Evolutionary conservation across 1,284 basidiomycete species (phyloP), one percentile per base, ranked within the genome.

Genomic region (Cutaneotrichosporon sp.): DNA sequence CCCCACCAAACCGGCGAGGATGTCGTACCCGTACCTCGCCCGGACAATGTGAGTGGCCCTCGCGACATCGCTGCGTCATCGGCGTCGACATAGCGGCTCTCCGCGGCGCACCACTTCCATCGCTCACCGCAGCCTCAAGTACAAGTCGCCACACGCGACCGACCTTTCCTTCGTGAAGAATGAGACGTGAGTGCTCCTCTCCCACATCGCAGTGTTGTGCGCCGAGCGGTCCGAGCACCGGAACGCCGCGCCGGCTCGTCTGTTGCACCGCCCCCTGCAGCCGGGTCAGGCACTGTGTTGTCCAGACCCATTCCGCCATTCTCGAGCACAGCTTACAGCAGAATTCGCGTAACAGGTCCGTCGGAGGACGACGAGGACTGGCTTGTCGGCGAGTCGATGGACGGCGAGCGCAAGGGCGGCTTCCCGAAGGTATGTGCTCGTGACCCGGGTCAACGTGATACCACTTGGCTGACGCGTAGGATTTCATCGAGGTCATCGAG

Each of bases 351-450:
- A 29, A 79, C 76, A 0, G 79, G 78, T 9, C 73, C 73, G 2
- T 76, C 73, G 3, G 77, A 79, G 25, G 79, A 80, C 59, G 79
- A 80, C 60, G 79, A 80, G 63, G 79, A 80, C 64, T 80, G 79
- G 79, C 60, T 79, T 13, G 55, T 79, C 2, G 79, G 79, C 20
- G 77, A 78, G 63, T 70, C 66, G 13, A 47, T 80, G 3, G 79
- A 80, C 63, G 78, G 78, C 10, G 65, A 70, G 13, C 72, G 74
- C 29, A 60, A 64, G 0, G 79, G 79, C 34, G 79, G 79, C 2
- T 80, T 80, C 58, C 79, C 79, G 11, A 79, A 74, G 63, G 78
- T 80, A 47, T 25, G 68, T 59, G 1, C n/a, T n/a, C n/a, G n/a
- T n/a, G n/a, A n/a, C n/a, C n/a, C n/a, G 5, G 4, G 29, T 4